Base-by-base conservation (phyloP, 2,329 filamentous ascomycete genomes). In the Colletotrichum camelliae region DNA sequence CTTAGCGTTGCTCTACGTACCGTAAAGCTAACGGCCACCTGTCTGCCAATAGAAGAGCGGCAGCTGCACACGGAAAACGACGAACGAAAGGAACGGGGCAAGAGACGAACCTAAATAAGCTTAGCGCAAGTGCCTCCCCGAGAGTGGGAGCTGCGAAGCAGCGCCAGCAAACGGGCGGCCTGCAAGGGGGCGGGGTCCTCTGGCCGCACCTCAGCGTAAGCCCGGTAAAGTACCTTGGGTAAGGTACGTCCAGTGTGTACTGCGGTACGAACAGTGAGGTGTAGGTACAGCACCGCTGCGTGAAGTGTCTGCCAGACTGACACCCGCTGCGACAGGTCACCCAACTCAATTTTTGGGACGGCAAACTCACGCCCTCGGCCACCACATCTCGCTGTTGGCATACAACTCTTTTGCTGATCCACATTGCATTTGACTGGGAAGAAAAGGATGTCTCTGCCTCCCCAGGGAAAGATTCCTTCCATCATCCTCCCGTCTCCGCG, bases 341-440 rank as follows among this genome's bases (percentile, higher is more conserved):
- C 55, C 73, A 73, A 75, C 73, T 75, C 73, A 65, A 67, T 48
- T 64, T 70, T 73, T 58, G 70, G 73, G 64, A 75, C 73, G 73
- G 73, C 43, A 73, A 75, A 75, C 73, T 75, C 43, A 70, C 24
- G 24, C 55, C 35, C 55, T 69, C 35, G 33, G 24, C 24, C 66
- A n/a, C 58, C 39, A 55, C 48, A 31, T 29, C 10, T 12, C 21
- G 58, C 67, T 43, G 15, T 21, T 62, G 29, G 29, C 13, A 33
- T 62, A 21, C 9, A 21, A 39, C 21, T 57, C 39, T 33, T 37
- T 66, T 37, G 61, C 16, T 67, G 31, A 61, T 68, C 58, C 29
- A 62, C 58, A 18, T 33, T 18, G 16, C 58, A 35, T n/a, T 31
- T 31, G 27, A 29, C n/a, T 8, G 9, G 4, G 43, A 43, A 75